These are phyloP conservation scores for Hevea brasiliensis DNA, from an alignment of 345 rosid genomes.

Conservation along the genomic window DNA sequence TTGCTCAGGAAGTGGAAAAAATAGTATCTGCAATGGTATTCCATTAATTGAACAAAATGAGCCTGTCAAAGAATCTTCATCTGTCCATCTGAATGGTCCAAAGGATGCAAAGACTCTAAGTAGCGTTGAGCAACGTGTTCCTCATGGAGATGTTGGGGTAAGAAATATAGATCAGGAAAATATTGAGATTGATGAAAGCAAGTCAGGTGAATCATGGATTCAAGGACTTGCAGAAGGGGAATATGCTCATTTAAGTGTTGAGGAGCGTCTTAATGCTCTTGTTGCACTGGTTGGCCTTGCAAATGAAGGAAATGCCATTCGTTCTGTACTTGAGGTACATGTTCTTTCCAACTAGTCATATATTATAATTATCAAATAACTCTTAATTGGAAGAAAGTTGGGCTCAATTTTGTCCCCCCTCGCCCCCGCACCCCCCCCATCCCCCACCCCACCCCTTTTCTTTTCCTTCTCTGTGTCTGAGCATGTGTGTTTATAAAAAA, in stretches of 20 bases:
- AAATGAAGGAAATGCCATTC: slow-evolving; percentile 91
- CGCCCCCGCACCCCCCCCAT: too few species aligned
- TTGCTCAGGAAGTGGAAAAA: slow-evolving; percentile 49
- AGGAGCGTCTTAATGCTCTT: slow-evolving; percentile 93
- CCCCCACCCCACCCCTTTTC: not conserved
- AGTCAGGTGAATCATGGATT: slow-evolving; percentile 81
- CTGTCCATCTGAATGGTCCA: slow-evolving; percentile 41
- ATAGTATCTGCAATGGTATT: slow-evolving; percentile 34
- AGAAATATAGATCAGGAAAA: slow-evolving; percentile 45
- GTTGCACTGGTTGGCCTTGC: slow-evolving; percentile 77
- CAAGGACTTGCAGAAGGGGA: slow-evolving; percentile 95
- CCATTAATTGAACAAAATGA: slow-evolving; percentile 39
- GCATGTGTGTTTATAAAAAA: not conserved
- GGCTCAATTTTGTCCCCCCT: too few species aligned
- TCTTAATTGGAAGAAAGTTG: too few species aligned
- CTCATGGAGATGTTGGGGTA: slow-evolving; percentile 35
- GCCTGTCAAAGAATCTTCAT: slow-evolving; percentile 40
- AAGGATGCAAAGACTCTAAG: slow-evolving; percentile 39
- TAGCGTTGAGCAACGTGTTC: slow-evolving; percentile 36
- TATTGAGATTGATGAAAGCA: slow-evolving; percentile 73
- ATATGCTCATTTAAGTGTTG: slow-evolving; percentile 88
- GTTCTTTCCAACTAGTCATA: slow-evolving; percentile 1
- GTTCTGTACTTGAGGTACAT: slow-evolving; percentile 87
- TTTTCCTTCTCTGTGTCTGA: slow-evolving; percentile 5
- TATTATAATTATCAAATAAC: not conserved